A percentile compares a stretch with the other conserved stretches of the same genome.
phyloP scores from a whole-genome alignment of 2,329 filamentous ascomycete species.

The Verticillium nonalfalfae region DNA sequence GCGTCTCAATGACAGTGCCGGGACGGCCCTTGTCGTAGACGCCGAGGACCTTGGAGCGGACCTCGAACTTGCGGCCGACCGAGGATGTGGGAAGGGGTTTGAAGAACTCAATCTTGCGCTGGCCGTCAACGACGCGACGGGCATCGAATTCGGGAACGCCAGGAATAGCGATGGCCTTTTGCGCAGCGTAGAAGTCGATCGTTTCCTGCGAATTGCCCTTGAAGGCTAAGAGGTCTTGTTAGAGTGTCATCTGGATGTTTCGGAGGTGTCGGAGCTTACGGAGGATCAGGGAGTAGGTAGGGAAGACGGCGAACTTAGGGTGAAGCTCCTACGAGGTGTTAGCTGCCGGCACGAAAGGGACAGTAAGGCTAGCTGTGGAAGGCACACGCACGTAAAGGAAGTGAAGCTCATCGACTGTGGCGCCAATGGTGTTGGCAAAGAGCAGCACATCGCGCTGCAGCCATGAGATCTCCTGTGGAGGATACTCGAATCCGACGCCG shows the following conservation, averaged over 20 bases:
- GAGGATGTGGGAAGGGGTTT: constrained; percentile 70
- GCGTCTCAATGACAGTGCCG: constrained; percentile 74
- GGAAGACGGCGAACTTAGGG: constrained; percentile 80
- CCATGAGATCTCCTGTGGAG: constrained; percentile 71
- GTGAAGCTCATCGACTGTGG: constrained; percentile 80
- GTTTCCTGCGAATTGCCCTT: constrained; percentile 72
- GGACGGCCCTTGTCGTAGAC: constrained; percentile 88
- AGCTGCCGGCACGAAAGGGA: not conserved
- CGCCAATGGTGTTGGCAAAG: constrained; percentile 86
- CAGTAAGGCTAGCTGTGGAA: not conserved
- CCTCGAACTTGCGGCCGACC: constrained; percentile 66
- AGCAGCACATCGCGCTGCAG: constrained; percentile 81
- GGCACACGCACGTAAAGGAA: constrained; percentile 74
- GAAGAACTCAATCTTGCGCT: constrained; percentile 72
- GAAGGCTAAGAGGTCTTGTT: constrained; percentile 47
- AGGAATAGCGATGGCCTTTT: constrained; percentile 62
- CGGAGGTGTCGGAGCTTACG: constrained; percentile 39
- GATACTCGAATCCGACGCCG: constrained; percentile 73
- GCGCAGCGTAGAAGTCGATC: constrained; percentile 74
- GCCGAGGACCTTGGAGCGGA: constrained; percentile 70
- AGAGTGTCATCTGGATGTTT: not conserved
- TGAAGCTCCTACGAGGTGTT: constrained; percentile 63
- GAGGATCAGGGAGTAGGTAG: constrained; percentile 79
- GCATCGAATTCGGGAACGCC: constrained; percentile 71
- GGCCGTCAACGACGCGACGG: constrained; percentile 72